Evolutionary conservation across 2,329 filamentous ascomycete species (phyloP).

Genomic region (Chaetomiaceae sp.): DNA sequence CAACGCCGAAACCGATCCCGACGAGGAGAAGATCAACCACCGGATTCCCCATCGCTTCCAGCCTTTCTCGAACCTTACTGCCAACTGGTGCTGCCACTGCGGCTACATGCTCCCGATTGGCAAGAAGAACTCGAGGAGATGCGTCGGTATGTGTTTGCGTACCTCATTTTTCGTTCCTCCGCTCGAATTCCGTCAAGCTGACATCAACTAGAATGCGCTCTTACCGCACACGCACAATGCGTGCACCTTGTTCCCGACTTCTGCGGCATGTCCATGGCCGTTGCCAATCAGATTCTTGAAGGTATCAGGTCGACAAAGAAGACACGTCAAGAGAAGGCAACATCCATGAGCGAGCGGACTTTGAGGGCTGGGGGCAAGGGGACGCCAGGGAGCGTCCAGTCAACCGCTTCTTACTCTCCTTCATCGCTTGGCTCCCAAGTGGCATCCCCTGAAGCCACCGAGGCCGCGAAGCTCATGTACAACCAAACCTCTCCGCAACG

Average conservation of each 20-base stretch:
- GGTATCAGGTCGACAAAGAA: slow-evolving; percentile 78
- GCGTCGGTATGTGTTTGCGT: slow-evolving; percentile 58
- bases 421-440: slow-evolving; percentile 31
- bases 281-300: slow-evolving; percentile 87
- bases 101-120: slow-evolving; percentile 93
- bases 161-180: not conserved
- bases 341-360: slow-evolving; percentile 60
- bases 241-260: slow-evolving; percentile 96
- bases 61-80: slow-evolving; percentile 93
- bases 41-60: slow-evolving; percentile 97
- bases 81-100: slow-evolving; percentile 99
- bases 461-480: slow-evolving; percentile 62
- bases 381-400: slow-evolving; percentile 37
- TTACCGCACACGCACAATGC: slow-evolving; percentile 87
- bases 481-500: slow-evolving; percentile 49
- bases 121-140: slow-evolving; percentile 91
- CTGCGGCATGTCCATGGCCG: slow-evolving; percentile 98
- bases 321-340: slow-evolving; percentile 53
- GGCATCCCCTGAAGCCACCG: slow-evolving; percentile 50
- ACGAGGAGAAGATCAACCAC: slow-evolving; percentile 99
- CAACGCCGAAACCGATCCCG: slow-evolving; percentile 95
- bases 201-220: slow-evolving; percentile 68
- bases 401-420: slow-evolving; percentile 21
- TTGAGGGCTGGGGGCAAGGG: slow-evolving; percentile 52
- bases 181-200: not conserved